These are phyloP conservation scores for Pseudocercospora vitis DNA, from an alignment of 2,329 filamentous ascomycete species.

Conservation along the genomic window DNA sequence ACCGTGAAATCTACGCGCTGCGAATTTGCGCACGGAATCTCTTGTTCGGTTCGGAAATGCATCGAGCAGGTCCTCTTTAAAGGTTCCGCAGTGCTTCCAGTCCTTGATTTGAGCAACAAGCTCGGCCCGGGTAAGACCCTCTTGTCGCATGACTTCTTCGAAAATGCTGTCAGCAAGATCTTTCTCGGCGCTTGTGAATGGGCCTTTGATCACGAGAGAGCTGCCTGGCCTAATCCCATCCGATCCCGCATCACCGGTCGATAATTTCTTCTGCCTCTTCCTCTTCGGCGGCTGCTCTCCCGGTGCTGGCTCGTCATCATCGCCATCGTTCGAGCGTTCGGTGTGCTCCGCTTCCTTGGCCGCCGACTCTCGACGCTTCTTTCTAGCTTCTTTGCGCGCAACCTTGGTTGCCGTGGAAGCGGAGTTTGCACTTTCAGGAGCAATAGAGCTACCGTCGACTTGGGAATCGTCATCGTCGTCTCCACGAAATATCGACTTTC, in stretches of 20 bases:
- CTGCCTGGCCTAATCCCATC: constrained; percentile 1
- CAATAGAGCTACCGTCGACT: constrained; percentile 7
- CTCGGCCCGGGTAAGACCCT: constrained; percentile 22
- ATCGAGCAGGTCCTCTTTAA: constrained; percentile 30
- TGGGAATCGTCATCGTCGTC: constrained; percentile 24
- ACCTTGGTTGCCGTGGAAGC: constrained; percentile 4
- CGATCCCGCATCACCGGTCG: neutral
- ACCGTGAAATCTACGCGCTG: constrained; percentile 65
- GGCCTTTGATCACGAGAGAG: constrained; percentile 12
- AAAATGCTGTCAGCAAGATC: constrained; percentile 32
- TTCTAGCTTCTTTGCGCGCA: constrained; percentile 11
- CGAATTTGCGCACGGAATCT: constrained; percentile 44
- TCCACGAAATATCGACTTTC: constrained; percentile 16
- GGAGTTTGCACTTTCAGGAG: constrained; percentile 12
- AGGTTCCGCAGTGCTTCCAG: constrained; percentile 37
- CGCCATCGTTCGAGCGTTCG: neutral
- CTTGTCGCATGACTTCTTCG: constrained; percentile 19
- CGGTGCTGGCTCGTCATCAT: constrained; percentile 1
- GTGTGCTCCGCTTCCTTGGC: neutral
- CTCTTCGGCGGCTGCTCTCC: neutral
- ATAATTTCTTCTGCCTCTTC: constrained; percentile 7
- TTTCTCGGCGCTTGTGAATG: constrained; percentile 29
- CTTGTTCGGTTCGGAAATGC: constrained; percentile 38
- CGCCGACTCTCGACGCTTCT: neutral
- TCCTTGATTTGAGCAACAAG: constrained; percentile 27